A percentile compares a stretch with the other conserved stretches of the same genome.
phyloP scores from a whole-genome alignment of 73 alveolate genomes.

The Blepharisma japonicum region DNA sequence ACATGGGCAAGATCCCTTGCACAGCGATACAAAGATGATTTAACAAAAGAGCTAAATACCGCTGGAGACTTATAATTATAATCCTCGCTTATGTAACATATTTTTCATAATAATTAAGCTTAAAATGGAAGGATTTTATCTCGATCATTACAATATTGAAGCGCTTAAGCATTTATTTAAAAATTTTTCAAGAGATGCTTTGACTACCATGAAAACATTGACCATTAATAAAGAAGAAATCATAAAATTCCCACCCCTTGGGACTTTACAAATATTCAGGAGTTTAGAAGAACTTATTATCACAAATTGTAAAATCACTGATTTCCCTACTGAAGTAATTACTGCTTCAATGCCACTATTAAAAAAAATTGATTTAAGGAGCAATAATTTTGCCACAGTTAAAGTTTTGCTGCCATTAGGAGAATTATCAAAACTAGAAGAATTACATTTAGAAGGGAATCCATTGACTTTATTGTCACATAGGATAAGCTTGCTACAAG shows the following conservation, averaged over 20 bases:
- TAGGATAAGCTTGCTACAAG: neutral
- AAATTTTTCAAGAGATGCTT: slow-evolving; percentile 2
- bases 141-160: slow-evolving; percentile 9
- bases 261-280: neutral
- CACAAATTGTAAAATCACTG: neutral
- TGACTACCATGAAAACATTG: slow-evolving; percentile 12
- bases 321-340: neutral
- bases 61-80: too few species aligned
- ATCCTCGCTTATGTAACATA: too few species aligned
- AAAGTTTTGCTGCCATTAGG: neutral
- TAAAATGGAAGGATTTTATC: too few species aligned
- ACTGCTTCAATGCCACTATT: neutral
- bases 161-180: neutral
- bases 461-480: too few species aligned
- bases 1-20: too few species aligned
- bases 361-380: neutral
- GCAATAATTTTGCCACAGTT: neutral
- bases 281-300: neutral
- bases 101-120: too few species aligned
- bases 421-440: neutral
- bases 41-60: too few species aligned
- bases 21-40: too few species aligned
- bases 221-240: neutral
- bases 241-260: neutral
- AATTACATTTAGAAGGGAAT: neutral